Evolutionary conservation across 1,139 yeast genomes (phyloP), one percentile per base, ranked within the genome.

Genomic region (Hyphopichia khmerensis): DNA sequence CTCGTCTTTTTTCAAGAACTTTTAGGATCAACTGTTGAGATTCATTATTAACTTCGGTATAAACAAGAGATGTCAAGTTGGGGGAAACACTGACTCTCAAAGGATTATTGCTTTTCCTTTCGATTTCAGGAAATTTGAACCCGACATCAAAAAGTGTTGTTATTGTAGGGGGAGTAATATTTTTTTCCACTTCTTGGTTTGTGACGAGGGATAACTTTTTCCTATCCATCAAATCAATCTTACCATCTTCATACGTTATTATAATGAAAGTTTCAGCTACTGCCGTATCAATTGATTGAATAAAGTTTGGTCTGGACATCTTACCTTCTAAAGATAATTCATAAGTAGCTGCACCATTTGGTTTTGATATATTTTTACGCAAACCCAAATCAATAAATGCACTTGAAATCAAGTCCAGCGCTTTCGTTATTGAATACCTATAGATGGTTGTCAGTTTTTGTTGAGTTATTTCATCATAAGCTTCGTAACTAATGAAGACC

Each of bases 91-190:
- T 68, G 27, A 74, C 55, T 18, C 70, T 59, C 15, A 71, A 53
- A 1, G 80, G 75, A 18, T 56, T 58, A 18, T 56, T 42, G 14
- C 47, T 43, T 3, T 41, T 38, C 9, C 49, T 31, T 7, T 52
- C 41, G 2, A 62, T 34, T 18, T 45, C 43, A 0, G 80, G 76
- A 39, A 81, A 71, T 29, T 64, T 59, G 52, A 75, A 84, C 0
- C 91, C 91, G 7, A 79, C 73, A 51, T 84, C 88, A 27, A 75
- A 65, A 10, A 84, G 56, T 1, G 80, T 67, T 3, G 72, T 56
- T 1, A 82, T 67, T 0, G 67, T 50, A 4, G 77, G 72, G 13
- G 67, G 55, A 2, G 40, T 29, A 6, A 33, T 38, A 3, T 42
- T 46, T 14, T 36, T 40, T 10, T 33, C 26, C 5, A 33, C 17